Evolutionary conservation across 768 basidiomycete genomes (phyloP).

Genomic region (Cystobasidium tubakii): DNA sequence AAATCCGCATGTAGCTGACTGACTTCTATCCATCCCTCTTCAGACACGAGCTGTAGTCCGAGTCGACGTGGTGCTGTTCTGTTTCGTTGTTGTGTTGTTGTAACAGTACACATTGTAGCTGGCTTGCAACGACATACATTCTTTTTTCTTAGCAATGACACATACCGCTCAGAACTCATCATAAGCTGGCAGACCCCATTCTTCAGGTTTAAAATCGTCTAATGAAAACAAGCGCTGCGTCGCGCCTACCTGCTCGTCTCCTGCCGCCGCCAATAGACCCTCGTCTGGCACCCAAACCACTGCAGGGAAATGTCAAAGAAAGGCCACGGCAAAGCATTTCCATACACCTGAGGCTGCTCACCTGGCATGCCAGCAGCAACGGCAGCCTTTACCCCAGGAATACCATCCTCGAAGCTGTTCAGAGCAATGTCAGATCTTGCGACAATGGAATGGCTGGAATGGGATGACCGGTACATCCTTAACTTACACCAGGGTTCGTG

Average conservation of each 20-base stretch:
- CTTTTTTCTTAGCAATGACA: background rate
- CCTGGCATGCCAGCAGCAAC: constrained; percentile 33
- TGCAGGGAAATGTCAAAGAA: background rate
- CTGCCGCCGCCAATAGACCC: constrained; percentile 12
- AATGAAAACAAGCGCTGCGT: constrained; percentile 5
- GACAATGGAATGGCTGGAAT: too few relatives aligned
- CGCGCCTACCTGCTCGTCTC: constrained; percentile 18
- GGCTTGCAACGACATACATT: too few relatives aligned
- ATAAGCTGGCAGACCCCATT: constrained; percentile 39
- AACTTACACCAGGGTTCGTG: constrained; percentile 26
- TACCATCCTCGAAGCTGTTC: constrained; percentile 34
- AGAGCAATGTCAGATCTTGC: background rate
- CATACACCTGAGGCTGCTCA: too few relatives aligned
- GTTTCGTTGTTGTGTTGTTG: background rate
- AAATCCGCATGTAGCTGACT: background rate
- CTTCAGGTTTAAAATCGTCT: constrained; percentile 39
- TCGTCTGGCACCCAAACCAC: constrained; percentile 37
- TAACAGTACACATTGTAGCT: background rate
- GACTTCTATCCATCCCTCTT: background rate
- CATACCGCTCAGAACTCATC: constrained; percentile 10
- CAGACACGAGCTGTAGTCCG: too few relatives aligned
- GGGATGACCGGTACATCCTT: too few relatives aligned
- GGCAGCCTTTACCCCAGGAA: constrained; percentile 33
- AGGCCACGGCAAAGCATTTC: too few relatives aligned
- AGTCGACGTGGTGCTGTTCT: too few relatives aligned